phyloP scores from a whole-genome alignment of 1,284 basidiomycete species.

The Pholiota adiposa region DNA sequence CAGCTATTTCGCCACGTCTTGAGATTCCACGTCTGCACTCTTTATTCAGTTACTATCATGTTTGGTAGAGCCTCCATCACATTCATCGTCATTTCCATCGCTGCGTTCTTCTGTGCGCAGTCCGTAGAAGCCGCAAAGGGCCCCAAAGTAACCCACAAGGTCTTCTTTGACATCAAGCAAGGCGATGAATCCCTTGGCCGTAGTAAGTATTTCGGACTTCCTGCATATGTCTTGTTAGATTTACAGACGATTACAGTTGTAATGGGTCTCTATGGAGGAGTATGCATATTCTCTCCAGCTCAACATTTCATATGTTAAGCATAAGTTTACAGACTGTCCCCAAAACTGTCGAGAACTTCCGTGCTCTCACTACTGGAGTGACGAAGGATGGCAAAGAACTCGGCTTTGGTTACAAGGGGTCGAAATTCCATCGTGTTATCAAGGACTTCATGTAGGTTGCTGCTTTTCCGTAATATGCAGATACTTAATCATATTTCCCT shows the following conservation, averaged over 20 bases:
- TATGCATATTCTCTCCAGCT: slow-evolving; percentile 30
- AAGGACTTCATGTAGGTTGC: slow-evolving; percentile 89
- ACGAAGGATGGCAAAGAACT: slow-evolving; percentile 80
- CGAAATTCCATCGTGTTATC: slow-evolving; percentile 98
- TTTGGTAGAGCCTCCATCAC: slow-evolving; percentile 65
- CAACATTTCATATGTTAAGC: slow-evolving; percentile 5
- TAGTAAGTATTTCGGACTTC: slow-evolving; percentile 52
- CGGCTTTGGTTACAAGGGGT: slow-evolving; percentile 86
- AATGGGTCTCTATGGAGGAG: slow-evolving; percentile 86
- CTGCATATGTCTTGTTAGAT: neutral
- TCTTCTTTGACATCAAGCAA: slow-evolving; percentile 94
- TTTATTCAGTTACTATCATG: slow-evolving; percentile 46
- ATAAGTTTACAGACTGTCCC: slow-evolving; percentile 78
- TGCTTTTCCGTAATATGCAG: neutral
- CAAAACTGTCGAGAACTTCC: slow-evolving; percentile 99
- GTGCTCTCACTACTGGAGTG: slow-evolving; percentile 78
- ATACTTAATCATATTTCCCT: neutral
- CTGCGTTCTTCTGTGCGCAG: slow-evolving; percentile 70
- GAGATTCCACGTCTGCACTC: slow-evolving; percentile 29
- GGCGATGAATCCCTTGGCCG: slow-evolving; percentile 84
- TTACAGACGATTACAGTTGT: slow-evolving; percentile 53
- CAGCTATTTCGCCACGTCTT: slow-evolving; percentile 28
- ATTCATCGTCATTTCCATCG: slow-evolving; percentile 65
- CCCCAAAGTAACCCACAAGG: slow-evolving; percentile 88
- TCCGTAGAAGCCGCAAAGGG: slow-evolving; percentile 76